Evolutionary conservation across 805 yeast genomes (phyloP).

Genomic region (Sugiyamaella americana): DNA sequence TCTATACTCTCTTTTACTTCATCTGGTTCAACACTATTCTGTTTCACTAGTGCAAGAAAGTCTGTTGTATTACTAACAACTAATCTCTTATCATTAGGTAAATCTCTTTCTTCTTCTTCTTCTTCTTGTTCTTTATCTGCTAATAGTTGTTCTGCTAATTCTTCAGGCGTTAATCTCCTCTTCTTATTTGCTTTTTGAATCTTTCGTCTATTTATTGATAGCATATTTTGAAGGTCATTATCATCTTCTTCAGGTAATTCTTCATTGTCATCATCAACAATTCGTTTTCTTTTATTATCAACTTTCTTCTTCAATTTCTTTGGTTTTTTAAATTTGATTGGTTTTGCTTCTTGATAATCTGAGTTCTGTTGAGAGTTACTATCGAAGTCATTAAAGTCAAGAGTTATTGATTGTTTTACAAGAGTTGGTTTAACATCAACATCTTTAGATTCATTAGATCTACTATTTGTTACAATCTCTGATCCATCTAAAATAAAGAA

Average conservation of each 20-base stretch:
- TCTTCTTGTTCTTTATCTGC: slow-evolving; percentile 26
- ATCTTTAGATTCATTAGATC: slow-evolving; percentile 14
- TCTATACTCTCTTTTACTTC: background rate
- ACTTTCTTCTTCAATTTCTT: slow-evolving; percentile 39
- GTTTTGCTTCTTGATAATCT: slow-evolving; percentile 30
- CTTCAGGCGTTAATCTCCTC: slow-evolving; percentile 18
- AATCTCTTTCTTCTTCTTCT: slow-evolving; percentile 20
- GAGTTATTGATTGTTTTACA: slow-evolving; percentile 22
- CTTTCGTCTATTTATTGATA: slow-evolving; percentile 6
- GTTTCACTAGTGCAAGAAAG: slow-evolving; percentile 29
- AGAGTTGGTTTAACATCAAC: slow-evolving; percentile 16
- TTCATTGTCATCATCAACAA: slow-evolving; percentile 32
- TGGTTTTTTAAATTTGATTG: slow-evolving; percentile 38
- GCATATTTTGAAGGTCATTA: slow-evolving; percentile 32
- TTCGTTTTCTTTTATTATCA: slow-evolving; percentile 36
- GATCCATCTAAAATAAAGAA: slow-evolving; percentile 30
- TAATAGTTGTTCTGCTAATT: slow-evolving; percentile 37
- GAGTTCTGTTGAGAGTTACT: slow-evolving; percentile 19
- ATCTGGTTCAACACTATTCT: slow-evolving; percentile 12
- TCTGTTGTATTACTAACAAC: slow-evolving; percentile 42
- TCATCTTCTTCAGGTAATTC: slow-evolving; percentile 36
- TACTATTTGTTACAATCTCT: slow-evolving; percentile 30
- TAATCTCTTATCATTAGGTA: slow-evolving; percentile 12
- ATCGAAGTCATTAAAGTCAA: slow-evolving; percentile 20
- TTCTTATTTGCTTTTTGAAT: background rate